A percentile compares a stretch with the other conserved stretches of the same genome.
Conservation (phyloP, 176 grass and related monocot species). For the Elymus sibiricus region DNA sequence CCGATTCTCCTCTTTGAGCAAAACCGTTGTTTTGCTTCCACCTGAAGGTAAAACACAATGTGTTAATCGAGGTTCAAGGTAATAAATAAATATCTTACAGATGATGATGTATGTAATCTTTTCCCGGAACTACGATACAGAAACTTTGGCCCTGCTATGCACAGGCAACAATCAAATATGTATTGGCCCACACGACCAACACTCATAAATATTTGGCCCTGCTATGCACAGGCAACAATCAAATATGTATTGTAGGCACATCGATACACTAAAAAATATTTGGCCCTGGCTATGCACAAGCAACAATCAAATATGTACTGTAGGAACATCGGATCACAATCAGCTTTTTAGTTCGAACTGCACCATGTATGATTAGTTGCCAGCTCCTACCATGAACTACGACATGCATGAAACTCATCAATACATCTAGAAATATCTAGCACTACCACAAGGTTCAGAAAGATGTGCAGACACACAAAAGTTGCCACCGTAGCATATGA, state of each 20-base stretch:
- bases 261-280: background rate
- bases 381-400: background rate
- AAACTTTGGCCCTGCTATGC: background rate
- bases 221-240: background rate
- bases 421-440: background rate
- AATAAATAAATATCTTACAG: background rate
- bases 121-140: background rate
- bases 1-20: conserved; percentile 46
- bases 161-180: background rate
- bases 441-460: background rate
- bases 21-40: conserved; percentile 42
- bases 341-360: background rate
- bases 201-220: background rate
- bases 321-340: background rate
- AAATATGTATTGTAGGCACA: background rate
- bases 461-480: background rate
- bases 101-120: background rate
- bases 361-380: background rate
- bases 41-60: conserved; percentile 30
- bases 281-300: background rate
- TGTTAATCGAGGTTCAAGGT: background rate
- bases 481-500: background rate
- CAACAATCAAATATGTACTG: background rate
- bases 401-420: background rate
- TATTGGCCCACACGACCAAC: background rate